phyloP scores from a whole-genome alignment of 495 filamentous ascomycete genomes.

The Lineolata rhizophorae region DNA sequence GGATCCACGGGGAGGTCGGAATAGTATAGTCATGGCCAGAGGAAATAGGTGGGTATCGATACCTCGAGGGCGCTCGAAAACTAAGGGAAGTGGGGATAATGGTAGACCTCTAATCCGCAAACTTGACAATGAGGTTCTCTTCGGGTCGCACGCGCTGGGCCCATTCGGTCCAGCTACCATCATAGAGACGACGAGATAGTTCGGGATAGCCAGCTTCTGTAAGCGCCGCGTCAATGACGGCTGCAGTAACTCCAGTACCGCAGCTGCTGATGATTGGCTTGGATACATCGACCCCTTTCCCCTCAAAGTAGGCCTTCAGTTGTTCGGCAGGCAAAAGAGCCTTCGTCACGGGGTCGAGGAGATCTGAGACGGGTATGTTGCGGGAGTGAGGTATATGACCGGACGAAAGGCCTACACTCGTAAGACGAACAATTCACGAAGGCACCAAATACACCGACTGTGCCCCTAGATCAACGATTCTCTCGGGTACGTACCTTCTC shows the following conservation, averaged over 20 bases:
- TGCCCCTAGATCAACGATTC: too few relatives aligned
- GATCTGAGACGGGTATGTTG: constrained; percentile 54
- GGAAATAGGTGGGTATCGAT: too few relatives aligned
- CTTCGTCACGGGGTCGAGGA: constrained; percentile 68
- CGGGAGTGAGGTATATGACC: constrained; percentile 84
- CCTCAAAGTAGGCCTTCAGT: constrained; percentile 52
- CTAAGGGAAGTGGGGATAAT: too few relatives aligned
- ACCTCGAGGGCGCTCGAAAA: too few relatives aligned
- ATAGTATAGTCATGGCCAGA: too few relatives aligned
- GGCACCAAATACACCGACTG: not conserved
- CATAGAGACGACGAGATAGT: constrained; percentile 52
- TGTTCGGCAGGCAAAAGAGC: constrained; percentile 50
- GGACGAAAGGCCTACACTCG: constrained; percentile 37
- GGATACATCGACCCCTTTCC: constrained; percentile 53
- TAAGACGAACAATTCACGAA: not conserved
- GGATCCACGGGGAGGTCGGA: too few relatives aligned
- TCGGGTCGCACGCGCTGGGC: constrained; percentile 41
- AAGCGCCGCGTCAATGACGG: constrained; percentile 72
- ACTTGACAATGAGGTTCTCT: constrained; percentile 31
- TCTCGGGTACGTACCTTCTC: constrained; percentile 30
- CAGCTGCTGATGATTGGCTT: constrained; percentile 77
- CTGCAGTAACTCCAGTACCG: constrained; percentile 90
- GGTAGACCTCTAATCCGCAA: too few relatives aligned
- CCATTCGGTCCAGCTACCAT: constrained; percentile 97
- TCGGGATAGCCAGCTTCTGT: constrained; percentile 50